phyloP scores from a whole-genome alignment of 352 stramenopile species.

The Globisporangium rhizosaccharum region DNA sequence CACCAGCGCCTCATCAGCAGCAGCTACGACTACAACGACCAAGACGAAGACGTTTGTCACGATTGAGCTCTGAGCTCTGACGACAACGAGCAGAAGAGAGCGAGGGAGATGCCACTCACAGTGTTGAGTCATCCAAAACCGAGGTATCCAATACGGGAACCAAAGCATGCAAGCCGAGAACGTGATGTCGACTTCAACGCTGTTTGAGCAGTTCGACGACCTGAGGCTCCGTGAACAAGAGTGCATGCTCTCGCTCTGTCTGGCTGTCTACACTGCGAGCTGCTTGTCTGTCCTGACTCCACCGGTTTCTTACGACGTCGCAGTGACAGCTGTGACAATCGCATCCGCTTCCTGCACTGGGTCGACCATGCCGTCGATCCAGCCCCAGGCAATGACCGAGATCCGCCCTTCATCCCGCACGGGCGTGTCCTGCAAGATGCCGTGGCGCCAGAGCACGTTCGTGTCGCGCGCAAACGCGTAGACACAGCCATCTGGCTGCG shows the following conservation, averaged over 20 bases:
- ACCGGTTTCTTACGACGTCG: neutral
- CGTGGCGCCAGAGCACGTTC: slow-evolving; percentile 93
- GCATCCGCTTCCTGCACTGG: neutral
- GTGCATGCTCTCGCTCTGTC: neutral
- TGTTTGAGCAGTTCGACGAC: neutral
- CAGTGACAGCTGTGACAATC: neutral
- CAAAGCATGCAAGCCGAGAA: too few relatives aligned
- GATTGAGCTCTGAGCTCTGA: slow-evolving; percentile 8
- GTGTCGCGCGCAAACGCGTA: slow-evolving; percentile 92
- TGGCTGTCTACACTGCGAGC: too few relatives aligned
- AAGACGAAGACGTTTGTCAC: slow-evolving; percentile 12
- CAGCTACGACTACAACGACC: neutral
- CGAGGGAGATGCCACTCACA: too few relatives aligned
- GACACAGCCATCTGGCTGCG: slow-evolving; percentile 90
- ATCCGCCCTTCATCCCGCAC: slow-evolving; percentile 89
- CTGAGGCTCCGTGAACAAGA: too few relatives aligned
- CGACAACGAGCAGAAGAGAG: too few relatives aligned
- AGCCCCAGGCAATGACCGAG: slow-evolving; percentile 92
- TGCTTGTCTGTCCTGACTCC: too few relatives aligned
- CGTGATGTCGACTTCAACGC: too few relatives aligned
- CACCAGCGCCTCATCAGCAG: slow-evolving; percentile 14
- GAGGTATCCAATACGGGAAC: too few relatives aligned
- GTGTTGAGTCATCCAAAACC: too few relatives aligned
- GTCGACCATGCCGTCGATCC: slow-evolving; percentile 70
- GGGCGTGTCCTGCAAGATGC: slow-evolving; percentile 83